Conservation (phyloP, 345 rosid species). For the Capsella bursapastoris region DNA sequence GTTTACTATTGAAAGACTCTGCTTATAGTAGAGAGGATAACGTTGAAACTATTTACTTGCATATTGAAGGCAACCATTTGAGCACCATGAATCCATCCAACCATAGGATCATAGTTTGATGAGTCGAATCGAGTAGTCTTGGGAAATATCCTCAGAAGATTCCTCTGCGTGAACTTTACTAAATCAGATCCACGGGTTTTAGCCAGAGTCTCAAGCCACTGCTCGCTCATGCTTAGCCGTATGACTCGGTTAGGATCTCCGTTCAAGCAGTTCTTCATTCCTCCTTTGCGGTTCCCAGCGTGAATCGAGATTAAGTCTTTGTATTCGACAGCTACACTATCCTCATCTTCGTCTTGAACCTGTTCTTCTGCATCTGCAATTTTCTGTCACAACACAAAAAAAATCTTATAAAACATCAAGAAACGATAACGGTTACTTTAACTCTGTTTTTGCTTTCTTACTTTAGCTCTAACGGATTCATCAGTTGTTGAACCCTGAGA, state of each 20-base stretch:
- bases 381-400: conserved; percentile 43
- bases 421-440: conserved; percentile 2
- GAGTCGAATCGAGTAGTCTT: conserved; percentile 75
- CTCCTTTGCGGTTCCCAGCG: conserved; percentile 73
- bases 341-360: conserved; percentile 51
- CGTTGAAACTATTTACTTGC: conserved; percentile 62
- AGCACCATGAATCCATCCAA: conserved; percentile 96
- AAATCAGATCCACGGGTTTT: conserved; percentile 52
- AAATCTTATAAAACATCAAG: conserved; percentile 4
- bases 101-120: conserved; percentile 79
- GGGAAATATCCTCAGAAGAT: conserved; percentile 79
- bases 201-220: conserved; percentile 60
- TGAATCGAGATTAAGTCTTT: conserved; percentile 71
- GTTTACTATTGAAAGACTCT: not conserved
- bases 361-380: conserved; percentile 44
- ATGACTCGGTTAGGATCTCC: conserved; percentile 55
- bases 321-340: conserved; percentile 50
- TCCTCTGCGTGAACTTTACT: conserved; percentile 78
- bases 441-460: conserved; percentile 15
- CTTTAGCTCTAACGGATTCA: conserved; percentile 37
- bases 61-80: conserved; percentile 99
- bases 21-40: not conserved
- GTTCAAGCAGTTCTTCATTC: conserved; percentile 47
- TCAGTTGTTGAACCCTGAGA: conserved; percentile 32
- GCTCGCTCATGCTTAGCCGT: conserved; percentile 77